Conservation (phyloP, 129 eudicot genomes). For the Glebionis coronaria region DNA sequence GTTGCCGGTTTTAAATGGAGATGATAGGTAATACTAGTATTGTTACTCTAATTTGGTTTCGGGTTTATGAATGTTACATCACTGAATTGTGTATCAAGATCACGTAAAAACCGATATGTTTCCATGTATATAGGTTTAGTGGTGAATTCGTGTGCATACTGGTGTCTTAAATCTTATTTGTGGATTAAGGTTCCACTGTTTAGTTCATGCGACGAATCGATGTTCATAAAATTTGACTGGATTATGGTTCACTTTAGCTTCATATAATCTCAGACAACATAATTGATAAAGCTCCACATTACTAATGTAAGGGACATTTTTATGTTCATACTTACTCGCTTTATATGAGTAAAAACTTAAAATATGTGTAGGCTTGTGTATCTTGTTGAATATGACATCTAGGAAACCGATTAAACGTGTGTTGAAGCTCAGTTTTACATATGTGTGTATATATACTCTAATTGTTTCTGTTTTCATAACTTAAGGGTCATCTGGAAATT, state of each 20-base stretch:
- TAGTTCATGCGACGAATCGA: no score
- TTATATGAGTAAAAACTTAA: no score
- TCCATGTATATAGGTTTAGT: neutral
- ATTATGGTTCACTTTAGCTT: neutral
- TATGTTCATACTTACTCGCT: no score
- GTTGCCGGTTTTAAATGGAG: slow-evolving; percentile 57
- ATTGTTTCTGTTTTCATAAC: neutral
- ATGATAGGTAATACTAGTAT: slow-evolving; percentile 52
- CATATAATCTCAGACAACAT: no score
- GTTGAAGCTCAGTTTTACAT: no score
- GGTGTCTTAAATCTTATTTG: no score
- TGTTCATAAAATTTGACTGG: no score
- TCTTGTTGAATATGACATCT: neutral
- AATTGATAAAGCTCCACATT: no score
- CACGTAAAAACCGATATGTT: neutral
- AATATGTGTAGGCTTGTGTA: neutral
- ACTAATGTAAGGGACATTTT: neutral
- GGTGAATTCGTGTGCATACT: neutral
- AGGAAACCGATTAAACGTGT: neutral
- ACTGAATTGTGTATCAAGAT: neutral
- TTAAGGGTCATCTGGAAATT: neutral
- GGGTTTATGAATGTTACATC: neutral
- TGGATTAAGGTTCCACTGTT: no score
- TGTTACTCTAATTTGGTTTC: slow-evolving; percentile 9
- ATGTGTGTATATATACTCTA: neutral